Evolutionary conservation across 1,139 yeast species (phyloP).

Genomic region (Hyphopichia fennica): DNA sequence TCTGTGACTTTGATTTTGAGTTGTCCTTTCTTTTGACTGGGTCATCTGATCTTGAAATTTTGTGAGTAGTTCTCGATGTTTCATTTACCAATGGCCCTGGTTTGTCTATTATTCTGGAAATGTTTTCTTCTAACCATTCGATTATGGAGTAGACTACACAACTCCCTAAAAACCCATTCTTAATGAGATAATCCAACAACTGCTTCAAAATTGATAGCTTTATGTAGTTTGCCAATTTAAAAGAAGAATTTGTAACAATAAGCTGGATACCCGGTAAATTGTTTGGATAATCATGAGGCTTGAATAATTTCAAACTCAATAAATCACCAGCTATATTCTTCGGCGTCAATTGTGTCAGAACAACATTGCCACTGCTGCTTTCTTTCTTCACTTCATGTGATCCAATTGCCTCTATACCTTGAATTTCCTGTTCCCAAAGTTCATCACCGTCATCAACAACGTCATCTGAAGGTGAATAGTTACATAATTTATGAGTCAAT

Average conservation of each 20-base stretch:
- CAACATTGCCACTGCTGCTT: constrained; percentile 23
- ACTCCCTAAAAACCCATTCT: constrained; percentile 58
- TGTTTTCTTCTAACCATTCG: constrained; percentile 75
- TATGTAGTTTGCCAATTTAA: constrained; percentile 70
- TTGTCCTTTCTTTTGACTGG: neutral
- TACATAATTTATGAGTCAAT: constrained; percentile 44
- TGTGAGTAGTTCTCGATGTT: constrained; percentile 1
- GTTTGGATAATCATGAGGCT: constrained; percentile 55
- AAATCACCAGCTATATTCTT: constrained; percentile 27
- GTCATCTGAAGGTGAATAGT: constrained; percentile 11
- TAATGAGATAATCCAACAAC: constrained; percentile 39
- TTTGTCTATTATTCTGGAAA: constrained; percentile 54
- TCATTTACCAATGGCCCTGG: constrained; percentile 67
- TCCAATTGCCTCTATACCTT: constrained; percentile 60
- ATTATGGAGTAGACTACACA: constrained; percentile 63
- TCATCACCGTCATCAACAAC: constrained; percentile 25
- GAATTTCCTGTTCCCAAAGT: constrained; percentile 78
- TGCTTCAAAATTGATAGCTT: constrained; percentile 61
- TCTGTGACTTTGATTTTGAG: neutral
- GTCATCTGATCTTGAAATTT: neutral
- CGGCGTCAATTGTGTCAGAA: constrained; percentile 32
- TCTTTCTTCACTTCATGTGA: constrained; percentile 20
- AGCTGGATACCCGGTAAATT: constrained; percentile 64
- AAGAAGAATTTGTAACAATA: constrained; percentile 44
- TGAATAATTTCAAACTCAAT: constrained; percentile 52